Base-by-base conservation (phyloP, 2,329 filamentous ascomycete genomes). In the Salinomyces thailandicus region DNA sequence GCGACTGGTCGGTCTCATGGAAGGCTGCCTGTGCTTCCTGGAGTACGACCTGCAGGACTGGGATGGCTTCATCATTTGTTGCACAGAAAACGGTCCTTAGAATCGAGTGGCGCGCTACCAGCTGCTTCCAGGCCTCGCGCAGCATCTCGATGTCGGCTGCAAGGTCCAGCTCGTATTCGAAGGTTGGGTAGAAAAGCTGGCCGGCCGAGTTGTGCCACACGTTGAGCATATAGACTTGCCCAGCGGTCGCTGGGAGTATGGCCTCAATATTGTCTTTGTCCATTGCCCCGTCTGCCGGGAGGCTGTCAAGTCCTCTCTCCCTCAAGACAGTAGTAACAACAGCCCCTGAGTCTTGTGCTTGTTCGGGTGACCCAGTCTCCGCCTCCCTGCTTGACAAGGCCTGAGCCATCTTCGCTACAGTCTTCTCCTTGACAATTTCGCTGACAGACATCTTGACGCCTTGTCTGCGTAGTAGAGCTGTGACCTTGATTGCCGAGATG, bases 401-500 rank as follows among this genome's bases (percentile, higher is more conserved):
- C 20, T 51, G 44, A 16, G 74, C 73, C 68, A 93, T 85, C 1
- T 76, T 70, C 2, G 61, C 53, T 15, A 93, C 67, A 0, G 75
- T 85, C 3, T 70, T 66, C 1, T 78, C 75, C 41, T 66, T 73
- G 2, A 93, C 62, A 50, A 94, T 74, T 26, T 84, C 74, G 28
- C 81, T 78, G 3, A 89, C 81, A 20, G 71, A 69, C 1, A 93
- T 57, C 9, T 62, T 59, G 5, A 94, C 59, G 0, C 68, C 73
- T 28, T 68, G 61, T 46, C 73, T 81, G 28, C 75, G 77, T 3
- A 95, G 63, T 5, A 86, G 64, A 0, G 79, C 72, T 6, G 78
- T 76, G 3, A 86, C 77, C 51, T 91, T 93, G 62, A 95, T 91
- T 1, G 85, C 81, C 45, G 80, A 89, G 57, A 95, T 93, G 0